Base-by-base conservation (phyloP, 306 rosid species). In the Quercus variabilis region DNA sequence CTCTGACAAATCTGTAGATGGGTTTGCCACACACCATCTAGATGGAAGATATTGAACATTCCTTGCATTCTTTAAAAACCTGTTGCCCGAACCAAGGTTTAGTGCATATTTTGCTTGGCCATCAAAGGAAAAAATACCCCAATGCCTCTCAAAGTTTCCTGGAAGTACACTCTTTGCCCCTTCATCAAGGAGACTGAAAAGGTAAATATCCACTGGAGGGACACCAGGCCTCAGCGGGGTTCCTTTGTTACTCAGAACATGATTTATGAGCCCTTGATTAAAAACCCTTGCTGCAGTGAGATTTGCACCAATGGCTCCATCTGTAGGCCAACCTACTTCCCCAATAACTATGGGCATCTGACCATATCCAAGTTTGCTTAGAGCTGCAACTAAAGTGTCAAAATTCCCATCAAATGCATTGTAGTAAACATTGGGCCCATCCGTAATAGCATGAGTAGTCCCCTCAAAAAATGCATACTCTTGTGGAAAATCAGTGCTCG, bases 391-490 rank as follows among this genome's bases (percentile, higher is more conserved):
- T 74, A 93, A 81, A 15, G 99, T 92, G 90, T 95, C 99, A 1
- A 82, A 88, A 83, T 95, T 95, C 83, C 99, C 99, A 86, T 95
- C 99, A 70, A 95, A 95, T 13, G 99, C 99, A 70, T 95, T 95
- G 65, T 90, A 79, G 90, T 95, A 95, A 60, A 95, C 90, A 83
- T 87, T 89, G 60, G 90, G 56, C 62, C 97, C 98, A 79, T 95
- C 99, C 30, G 92, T 87, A 52, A 95, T 92, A 55, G 98, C 80
- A 81, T 95, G 96, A 69, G 89, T 86, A 23, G 97, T 95, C 73
- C 99, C 99, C 80, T 86, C 96, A 12, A 95, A 95, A 85, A 95
- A 95, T 14, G 99, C 99, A 8, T 92, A 91, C 35, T 95, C 98
- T 90, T 93, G 96, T 20, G 99, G 99, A 73, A 95, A 95, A 84